Evolutionary conservation across 1,139 yeast species (phyloP), one percentile per base, ranked within the genome.

Genomic region (Geotrichum australiense): DNA sequence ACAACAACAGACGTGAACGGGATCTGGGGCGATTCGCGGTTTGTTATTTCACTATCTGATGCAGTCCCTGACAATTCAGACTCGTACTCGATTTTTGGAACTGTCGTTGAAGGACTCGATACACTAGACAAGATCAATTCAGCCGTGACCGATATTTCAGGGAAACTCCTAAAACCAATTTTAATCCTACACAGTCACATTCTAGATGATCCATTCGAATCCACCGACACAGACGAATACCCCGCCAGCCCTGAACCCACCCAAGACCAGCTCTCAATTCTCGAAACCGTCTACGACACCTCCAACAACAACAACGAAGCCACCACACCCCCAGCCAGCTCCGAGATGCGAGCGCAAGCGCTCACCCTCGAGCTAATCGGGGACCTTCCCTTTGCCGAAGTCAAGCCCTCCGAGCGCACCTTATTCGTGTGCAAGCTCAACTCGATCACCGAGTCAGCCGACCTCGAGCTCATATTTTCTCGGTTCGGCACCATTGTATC

Each of bases 351-450:
- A 19, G 62, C 76, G 1, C 74, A 73, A 45, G 83, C 84, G 3
- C 54, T 79, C 29, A 73, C 84, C 0, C 61, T 80, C 39, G 85
- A 80, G 50, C 61, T 79, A 48, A 63, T 80, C 35, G 85, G 84
- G 0, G 86, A 80, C 50, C 51, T 79, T n/a, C 78, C 81, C 0
- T 66, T 66, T 41, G 78, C 80, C 3, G 71, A 70, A 16, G 72
- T 71, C 21, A 69, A 70, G 48, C 87, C 87, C 0, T 70, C 77
- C 38, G 85, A 80, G 41, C 68, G 67, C 36, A 76, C 78, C 2
- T 54, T 80, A 12, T 80, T 80, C 53, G 71, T 80, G 2, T 79
- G 86, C 50, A 75, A 75, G 49, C 59, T 80, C 48, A 80, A 80
- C 49, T 75, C 82, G 0, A 60, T 77, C 3, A 80, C 87, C 2